phyloP scores from a whole-genome alignment of 495 filamentous ascomycete species.

The Polyplosphaeria fusca region DNA sequence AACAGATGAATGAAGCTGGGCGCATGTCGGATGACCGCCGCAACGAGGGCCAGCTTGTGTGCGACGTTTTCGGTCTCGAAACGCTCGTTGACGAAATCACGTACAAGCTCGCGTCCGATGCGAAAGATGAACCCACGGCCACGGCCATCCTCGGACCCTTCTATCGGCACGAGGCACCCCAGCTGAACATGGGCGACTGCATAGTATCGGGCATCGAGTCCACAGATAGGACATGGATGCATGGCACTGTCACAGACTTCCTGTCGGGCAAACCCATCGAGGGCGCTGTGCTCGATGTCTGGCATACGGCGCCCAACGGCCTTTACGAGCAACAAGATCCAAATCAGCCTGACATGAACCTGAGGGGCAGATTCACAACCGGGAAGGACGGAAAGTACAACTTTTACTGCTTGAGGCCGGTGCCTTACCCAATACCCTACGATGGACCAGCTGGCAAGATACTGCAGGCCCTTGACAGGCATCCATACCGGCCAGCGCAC shows the following conservation, averaged over 20 bases:
- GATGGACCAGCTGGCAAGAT: constrained; percentile 60
- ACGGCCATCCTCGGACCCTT: constrained; percentile 76
- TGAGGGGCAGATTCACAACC: constrained; percentile 68
- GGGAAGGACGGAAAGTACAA: constrained; percentile 62
- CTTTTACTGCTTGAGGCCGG: constrained; percentile 66
- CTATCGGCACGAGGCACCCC: constrained; percentile 67
- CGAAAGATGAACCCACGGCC: constrained; percentile 55
- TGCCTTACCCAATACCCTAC: constrained; percentile 66
- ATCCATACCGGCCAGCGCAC: constrained; percentile 80
- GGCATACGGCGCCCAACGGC: constrained; percentile 74
- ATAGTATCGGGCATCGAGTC: constrained; percentile 50
- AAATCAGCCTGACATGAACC: constrained; percentile 68
- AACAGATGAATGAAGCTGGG: constrained; percentile 72
- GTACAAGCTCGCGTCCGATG: constrained; percentile 56
- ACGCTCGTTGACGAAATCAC: constrained; percentile 77
- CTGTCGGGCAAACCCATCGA: constrained; percentile 57
- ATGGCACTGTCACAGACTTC: constrained; percentile 60
- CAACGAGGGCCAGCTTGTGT: constrained; percentile 70
- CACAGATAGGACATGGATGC: constrained; percentile 58
- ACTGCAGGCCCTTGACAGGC: constrained; percentile 59
- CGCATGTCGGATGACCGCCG: constrained; percentile 66
- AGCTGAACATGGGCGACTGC: constrained; percentile 59
- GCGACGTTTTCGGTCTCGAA: constrained; percentile 71
- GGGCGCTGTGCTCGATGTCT: constrained; percentile 67
- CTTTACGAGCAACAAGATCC: constrained; percentile 78